Percentiles rank a stretch among this genome's conserved stretches.
Conservation (phyloP, 805 yeast species). For the Kregervanrija pseudodelftensis region DNA sequence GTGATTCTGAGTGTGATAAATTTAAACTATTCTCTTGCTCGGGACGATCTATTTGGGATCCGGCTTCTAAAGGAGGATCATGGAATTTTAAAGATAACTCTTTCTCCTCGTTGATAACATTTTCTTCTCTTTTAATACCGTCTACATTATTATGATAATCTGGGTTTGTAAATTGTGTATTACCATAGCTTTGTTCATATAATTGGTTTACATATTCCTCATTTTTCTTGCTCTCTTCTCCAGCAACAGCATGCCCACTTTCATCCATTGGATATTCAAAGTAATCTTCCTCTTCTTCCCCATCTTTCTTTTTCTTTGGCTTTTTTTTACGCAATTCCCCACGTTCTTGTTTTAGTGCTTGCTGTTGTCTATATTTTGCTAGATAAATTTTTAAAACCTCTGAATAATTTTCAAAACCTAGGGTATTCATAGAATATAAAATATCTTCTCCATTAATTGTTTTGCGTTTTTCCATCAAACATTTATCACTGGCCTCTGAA, state of each 20-base stretch:
- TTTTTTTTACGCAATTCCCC: conserved; percentile 40
- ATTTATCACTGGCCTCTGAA: conserved; percentile 57
- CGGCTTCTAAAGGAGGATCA: no score
- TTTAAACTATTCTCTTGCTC: no score
- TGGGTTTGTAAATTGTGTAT: conserved; percentile 17
- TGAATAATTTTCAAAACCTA: conserved; percentile 65
- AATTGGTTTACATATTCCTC: conserved; percentile 24
- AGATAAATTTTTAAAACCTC: conserved; percentile 62
- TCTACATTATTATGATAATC: conserved; percentile 19
- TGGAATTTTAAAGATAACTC: no score
- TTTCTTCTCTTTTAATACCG: not conserved
- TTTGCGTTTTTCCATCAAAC: conserved; percentile 57
- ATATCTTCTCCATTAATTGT: conserved; percentile 69
- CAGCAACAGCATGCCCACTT: not conserved
- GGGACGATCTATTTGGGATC: no score
- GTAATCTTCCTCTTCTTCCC: conserved; percentile 7
- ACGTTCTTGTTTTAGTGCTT: conserved; percentile 62
- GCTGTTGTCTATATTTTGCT: conserved; percentile 67
- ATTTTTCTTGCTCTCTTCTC: not conserved
- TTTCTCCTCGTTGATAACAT: no score
- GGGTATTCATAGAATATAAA: conserved; percentile 52
- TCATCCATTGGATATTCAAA: conserved; percentile 5
- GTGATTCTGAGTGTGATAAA: no score
- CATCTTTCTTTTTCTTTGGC: conserved; percentile 5
- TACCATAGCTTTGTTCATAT: conserved; percentile 27